Percentiles rank a stretch among this genome's conserved stretches.
Conservation (phyloP, 2,329 filamentous ascomycete genomes). For the Allantophomopsis lycopodina region DNA sequence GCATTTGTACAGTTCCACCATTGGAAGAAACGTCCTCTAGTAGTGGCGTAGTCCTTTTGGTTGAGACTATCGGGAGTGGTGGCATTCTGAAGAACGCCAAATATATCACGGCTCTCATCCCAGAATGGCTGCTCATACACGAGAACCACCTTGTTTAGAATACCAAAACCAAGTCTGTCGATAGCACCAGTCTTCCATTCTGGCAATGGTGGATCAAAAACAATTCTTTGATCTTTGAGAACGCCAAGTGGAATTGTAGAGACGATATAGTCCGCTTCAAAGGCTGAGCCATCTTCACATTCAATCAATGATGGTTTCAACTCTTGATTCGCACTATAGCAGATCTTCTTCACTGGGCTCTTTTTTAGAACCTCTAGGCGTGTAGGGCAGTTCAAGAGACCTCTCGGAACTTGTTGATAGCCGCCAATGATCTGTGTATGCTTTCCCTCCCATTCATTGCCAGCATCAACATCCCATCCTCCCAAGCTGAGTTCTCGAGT, state of each 20-base stretch:
- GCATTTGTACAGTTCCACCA: constrained; percentile 95
- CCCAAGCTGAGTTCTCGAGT: constrained; percentile 76
- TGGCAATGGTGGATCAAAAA: constrained; percentile 87
- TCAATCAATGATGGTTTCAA: constrained; percentile 44
- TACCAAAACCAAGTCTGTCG: constrained; percentile 74
- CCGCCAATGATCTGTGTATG: constrained; percentile 91
- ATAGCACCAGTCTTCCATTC: constrained; percentile 75
- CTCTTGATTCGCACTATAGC: constrained; percentile 37
- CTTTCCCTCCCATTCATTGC: constrained; percentile 92
- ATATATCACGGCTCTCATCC: constrained; percentile 83
- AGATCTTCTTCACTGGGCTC: constrained; percentile 58
- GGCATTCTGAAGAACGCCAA: constrained; percentile 75
- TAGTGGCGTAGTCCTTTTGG: constrained; percentile 65
- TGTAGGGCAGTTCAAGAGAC: constrained; percentile 63
- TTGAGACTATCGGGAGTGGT: constrained; percentile 54
- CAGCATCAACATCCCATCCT: constrained; percentile 93
- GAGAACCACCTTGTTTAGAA: constrained; percentile 89
- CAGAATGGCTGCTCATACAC: constrained; percentile 86
- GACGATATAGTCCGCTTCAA: constrained; percentile 84
- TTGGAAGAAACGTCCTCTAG: constrained; percentile 86
- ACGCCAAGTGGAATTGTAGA: constrained; percentile 85
- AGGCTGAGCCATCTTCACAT: constrained; percentile 61
- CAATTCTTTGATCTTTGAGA: constrained; percentile 66
- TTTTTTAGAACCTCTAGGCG: constrained; percentile 66
- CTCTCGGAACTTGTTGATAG: constrained; percentile 86